A percentile compares a stretch with the other conserved stretches of the same genome.
phyloP scores from a whole-genome alignment of 208 protist species.

The Angomonas ambiguus region DNA sequence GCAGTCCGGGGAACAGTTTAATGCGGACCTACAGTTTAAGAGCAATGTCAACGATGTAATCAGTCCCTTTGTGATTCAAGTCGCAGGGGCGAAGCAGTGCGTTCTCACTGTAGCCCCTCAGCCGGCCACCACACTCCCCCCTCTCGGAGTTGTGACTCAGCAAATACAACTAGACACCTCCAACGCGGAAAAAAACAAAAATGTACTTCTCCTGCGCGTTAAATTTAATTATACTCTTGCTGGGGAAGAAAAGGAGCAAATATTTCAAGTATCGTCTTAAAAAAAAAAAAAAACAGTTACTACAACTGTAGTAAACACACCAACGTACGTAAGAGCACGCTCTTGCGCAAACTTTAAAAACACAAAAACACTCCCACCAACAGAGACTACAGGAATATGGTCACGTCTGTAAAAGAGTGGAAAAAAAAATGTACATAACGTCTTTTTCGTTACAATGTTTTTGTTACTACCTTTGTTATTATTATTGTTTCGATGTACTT shows the following conservation, averaged over 20 bases:
- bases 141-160: conserved; percentile 37
- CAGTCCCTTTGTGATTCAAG: conserved; percentile 59
- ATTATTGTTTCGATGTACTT: no score
- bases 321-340: background rate
- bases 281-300: background rate
- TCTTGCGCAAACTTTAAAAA: background rate
- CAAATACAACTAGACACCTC: conserved; percentile 47
- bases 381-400: no score
- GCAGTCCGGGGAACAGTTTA: conserved; percentile 14
- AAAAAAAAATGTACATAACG: no score
- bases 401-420: no score
- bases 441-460: no score
- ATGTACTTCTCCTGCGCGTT: conserved; percentile 56
- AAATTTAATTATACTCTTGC: conserved; percentile 60
- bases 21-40: conserved; percentile 36
- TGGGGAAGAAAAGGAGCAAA: conserved; percentile 35
- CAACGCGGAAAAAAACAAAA: conserved; percentile 36
- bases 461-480: no score
- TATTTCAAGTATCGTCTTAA: conserved; percentile 39
- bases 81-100: conserved; percentile 59
- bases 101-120: conserved; percentile 51
- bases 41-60: conserved; percentile 28
- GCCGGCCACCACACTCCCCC: conserved; percentile 26
- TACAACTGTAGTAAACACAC: background rate
- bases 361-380: background rate